Evolutionary conservation across 768 basidiomycete species (phyloP), one percentile per base, ranked within the genome.

Genomic region (Leucocoprinus leucothites): DNA sequence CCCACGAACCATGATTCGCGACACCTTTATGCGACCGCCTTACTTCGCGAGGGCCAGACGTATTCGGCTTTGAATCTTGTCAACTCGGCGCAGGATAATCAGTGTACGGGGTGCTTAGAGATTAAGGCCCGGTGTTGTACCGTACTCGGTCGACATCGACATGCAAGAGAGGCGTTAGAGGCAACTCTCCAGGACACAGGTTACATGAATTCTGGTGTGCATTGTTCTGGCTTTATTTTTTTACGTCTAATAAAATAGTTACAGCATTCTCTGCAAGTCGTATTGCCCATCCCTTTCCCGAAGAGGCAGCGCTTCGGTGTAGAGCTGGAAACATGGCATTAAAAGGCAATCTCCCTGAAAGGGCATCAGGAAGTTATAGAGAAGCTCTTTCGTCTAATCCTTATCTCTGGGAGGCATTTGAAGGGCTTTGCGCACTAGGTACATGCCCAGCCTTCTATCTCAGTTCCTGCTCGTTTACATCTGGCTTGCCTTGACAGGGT

Each of bases 351-450:
- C 78, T 89, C 56, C 80, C 80, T 2, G 85, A 87, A 51, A 81
- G 82, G 60, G 94, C 94, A n/a, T 74, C 78, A 22, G 64, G 71
- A 51, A 86, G 84, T 64, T 95, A 88, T 68, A 77, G 78, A 44
- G 81, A 85, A 56, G 89, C 92, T 24, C 75, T 97, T 57, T 67
- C 74, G 13, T 66, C 85, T 45, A 86, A 92, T 65, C 90, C 91
- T 28, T 81, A 91, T 66, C 71, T 94, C 51, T 96, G 93, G 93
- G 94, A 97, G 67, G 94, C 94, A 3, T 89, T 94, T 63, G 91
- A 94, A 64, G 93, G 91, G 0, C 69, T 97, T 31, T 96, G 94
- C 67, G 71, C 79, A 26, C 71, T 91, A 43, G 94, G 94, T 89
- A 63, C 49, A 76, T 71, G 58, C n/a, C 51, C 34, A 51, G 34